Evolutionary conservation across 805 yeast genomes (phyloP), one percentile per base, ranked within the genome.

Genomic region (Starmerella floris): DNA sequence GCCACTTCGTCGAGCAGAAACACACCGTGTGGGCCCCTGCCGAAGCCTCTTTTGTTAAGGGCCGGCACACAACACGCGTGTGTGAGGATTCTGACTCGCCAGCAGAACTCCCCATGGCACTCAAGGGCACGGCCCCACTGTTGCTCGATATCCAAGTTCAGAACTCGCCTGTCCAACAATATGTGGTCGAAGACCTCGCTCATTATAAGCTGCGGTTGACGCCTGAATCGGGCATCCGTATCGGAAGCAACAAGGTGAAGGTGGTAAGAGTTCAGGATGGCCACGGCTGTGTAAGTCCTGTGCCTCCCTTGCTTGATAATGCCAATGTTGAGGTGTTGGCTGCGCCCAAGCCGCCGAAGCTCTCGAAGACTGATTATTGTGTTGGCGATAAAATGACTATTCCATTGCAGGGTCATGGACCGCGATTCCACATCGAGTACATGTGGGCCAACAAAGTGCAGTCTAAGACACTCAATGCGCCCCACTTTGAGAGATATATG

Each of bases 301-400:
- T 19, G 16, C 23, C 5, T 26, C 35, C 30, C 8, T 32, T 1
- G 16, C n/a, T 8, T 9, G 23, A 30, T 16, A 42, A 39, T 30
- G 35, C 41, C 3, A 22, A 23, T 8, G 6, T 48, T 2, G 23
- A 40, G 11, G 44, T 45, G 23, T 33, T 45, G 8, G 40, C 42
- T 5, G 34, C 23, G 30, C 52, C 52, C 6, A 15, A 9, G 19
- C 32, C 11, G 19, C 51, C 44, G 5, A 26, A 13, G 8, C 40
- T 42, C 4, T 11, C 13, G 20, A 39, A 37, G 32, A 13, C 30
- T 13, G 51, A 49, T 31, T 49, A 41, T 40, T 91, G 99, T 70
- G 94, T 88, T 23, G 99, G 98, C 10, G 97, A 88, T 48, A 79
- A 81, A 46, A 73, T 91, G 22, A 69, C 79, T 1, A 83, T 83